These are phyloP conservation scores for Fusarium subglutinans DNA, from an alignment of 2,329 filamentous ascomycete species.

Conservation along the genomic window DNA sequence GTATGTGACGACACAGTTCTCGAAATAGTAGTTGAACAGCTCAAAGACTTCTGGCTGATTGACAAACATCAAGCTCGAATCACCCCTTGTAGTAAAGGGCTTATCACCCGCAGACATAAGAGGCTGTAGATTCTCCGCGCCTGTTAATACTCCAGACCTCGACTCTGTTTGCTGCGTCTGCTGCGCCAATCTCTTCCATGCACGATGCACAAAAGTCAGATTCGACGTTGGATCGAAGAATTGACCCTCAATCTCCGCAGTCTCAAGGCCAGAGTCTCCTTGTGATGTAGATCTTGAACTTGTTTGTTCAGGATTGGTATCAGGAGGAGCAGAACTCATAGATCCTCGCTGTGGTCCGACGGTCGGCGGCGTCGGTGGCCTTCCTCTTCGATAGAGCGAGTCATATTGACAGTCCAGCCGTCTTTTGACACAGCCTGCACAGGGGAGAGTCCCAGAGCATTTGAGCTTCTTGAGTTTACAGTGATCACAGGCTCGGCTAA, in stretches of 20 bases:
- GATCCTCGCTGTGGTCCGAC: background rate
- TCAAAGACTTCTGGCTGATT: slow-evolving; percentile 47
- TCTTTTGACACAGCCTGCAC: slow-evolving; percentile 45
- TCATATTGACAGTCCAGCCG: slow-evolving; percentile 47
- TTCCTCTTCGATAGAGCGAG: slow-evolving; percentile 48
- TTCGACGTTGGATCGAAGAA: slow-evolving; percentile 63
- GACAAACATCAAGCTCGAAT: slow-evolving; percentile 48
- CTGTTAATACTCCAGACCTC: slow-evolving; percentile 24
- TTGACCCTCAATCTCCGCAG: slow-evolving; percentile 62
- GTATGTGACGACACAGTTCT: slow-evolving; percentile 68
- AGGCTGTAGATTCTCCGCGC: slow-evolving; percentile 50
- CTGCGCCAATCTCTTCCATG: slow-evolving; percentile 60
- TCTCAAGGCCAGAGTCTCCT: slow-evolving; percentile 56
- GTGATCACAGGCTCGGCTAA: slow-evolving; percentile 50
- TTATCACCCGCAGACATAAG: slow-evolving; percentile 59
- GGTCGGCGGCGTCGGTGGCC: slow-evolving; percentile 49
- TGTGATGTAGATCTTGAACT: slow-evolving; percentile 15
- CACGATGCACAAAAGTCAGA: slow-evolving; percentile 62
- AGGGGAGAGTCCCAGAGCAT: slow-evolving; percentile 51
- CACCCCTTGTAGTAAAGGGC: slow-evolving; percentile 51
- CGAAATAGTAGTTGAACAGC: slow-evolving; percentile 64
- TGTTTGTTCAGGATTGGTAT: background rate
- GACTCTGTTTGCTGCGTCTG: slow-evolving; percentile 46
- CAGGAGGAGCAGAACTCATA: slow-evolving; percentile 24
- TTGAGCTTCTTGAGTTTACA: slow-evolving; percentile 52